A percentile compares a stretch with the other conserved stretches of the same genome.
These are phyloP conservation scores for Macrophomina phaseolina DNA, from an alignment of 2,329 filamentous ascomycete genomes.

Conservation along the genomic window DNA sequence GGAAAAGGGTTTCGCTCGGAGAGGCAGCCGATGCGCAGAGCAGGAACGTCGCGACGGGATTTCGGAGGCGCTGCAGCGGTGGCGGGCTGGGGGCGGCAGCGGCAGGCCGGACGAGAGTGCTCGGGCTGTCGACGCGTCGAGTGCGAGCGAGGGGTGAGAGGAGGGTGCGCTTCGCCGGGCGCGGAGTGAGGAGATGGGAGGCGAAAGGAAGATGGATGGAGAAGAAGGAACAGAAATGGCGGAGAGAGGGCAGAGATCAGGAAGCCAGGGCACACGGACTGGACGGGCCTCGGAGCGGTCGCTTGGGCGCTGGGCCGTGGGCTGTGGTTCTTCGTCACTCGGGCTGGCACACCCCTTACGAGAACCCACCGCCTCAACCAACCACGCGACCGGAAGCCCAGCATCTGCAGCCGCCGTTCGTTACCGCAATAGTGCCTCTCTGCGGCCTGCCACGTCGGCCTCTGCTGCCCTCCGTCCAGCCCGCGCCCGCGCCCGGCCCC, in stretches of 20 bases:
- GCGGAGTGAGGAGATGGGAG: conserved; percentile 22
- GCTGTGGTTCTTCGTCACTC: conserved; percentile 3
- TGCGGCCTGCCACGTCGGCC: conserved; percentile 18
- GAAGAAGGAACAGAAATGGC: not conserved
- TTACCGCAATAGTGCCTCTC: conserved; percentile 2
- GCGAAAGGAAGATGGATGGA: conserved; percentile 20
- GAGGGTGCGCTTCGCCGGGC: conserved; percentile 25
- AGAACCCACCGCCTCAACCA: not conserved
- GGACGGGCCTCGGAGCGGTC: conserved; percentile 4
- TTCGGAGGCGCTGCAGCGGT: conserved; percentile 7
- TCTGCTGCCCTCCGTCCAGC: conserved; percentile 12
- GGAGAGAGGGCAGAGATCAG: conserved; percentile 8
- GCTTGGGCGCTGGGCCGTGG: not conserved
- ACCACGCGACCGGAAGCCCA: conserved; percentile 15
- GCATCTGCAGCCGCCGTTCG: conserved; percentile 13
- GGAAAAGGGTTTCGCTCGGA: conserved; percentile 4
- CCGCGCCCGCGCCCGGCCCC: conserved; percentile 18
- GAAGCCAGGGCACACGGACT: not conserved
- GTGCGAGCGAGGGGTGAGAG: conserved; percentile 12
- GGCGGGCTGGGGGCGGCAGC: conserved; percentile 17
- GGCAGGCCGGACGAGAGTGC: conserved; percentile 9
- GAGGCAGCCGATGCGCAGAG: conserved; percentile 8
- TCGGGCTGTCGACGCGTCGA: conserved; percentile 21
- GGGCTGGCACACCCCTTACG: not conserved
- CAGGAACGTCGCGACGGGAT: conserved; percentile 7